These are phyloP conservation scores for Xylona heveae DNA, from an alignment of 495 filamentous ascomycete genomes.

Conservation along the genomic window DNA sequence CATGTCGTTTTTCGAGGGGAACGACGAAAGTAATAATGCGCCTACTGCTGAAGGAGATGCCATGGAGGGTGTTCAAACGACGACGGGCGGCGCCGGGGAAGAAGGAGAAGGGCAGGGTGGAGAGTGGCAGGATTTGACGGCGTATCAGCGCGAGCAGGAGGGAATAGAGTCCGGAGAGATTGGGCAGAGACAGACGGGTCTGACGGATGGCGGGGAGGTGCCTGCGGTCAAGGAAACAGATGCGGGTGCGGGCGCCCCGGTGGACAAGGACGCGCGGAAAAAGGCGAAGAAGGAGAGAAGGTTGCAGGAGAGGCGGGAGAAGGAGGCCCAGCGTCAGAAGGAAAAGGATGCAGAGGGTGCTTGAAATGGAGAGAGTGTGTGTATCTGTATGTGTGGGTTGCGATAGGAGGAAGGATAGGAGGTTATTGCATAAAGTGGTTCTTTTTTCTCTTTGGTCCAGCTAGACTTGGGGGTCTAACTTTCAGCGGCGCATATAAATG, in stretches of 20 bases:
- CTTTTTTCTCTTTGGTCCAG: not conserved
- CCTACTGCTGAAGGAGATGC: too few species aligned
- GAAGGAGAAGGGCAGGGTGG: conserved; percentile 4
- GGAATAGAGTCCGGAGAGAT: conserved; percentile 4
- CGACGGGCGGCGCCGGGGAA: not conserved
- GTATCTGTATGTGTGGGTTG: conserved; percentile 1
- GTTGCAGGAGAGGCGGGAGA: conserved; percentile 8
- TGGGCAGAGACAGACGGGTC: conserved; percentile 3
- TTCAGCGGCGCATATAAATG: not conserved
- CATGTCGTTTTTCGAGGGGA: too few species aligned
- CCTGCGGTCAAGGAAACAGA: conserved; percentile 9
- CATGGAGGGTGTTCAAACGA: conserved; percentile 1
- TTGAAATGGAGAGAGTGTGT: not conserved
- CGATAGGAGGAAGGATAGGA: conserved; percentile 1
- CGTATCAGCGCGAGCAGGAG: conserved; percentile 7
- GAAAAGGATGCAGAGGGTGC: conserved; percentile 11
- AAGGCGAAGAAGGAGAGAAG: conserved; percentile 16
- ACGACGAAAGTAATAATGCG: conserved; percentile 2
- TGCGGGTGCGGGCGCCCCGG: conserved; percentile 5
- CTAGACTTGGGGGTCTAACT: not conserved
- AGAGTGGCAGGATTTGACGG: conserved; percentile 6
- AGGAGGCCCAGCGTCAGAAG: conserved; percentile 6
- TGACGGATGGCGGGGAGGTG: conserved; percentile 8
- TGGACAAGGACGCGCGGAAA: conserved; percentile 18
- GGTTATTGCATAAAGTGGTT: conserved; percentile 4